Base-by-base conservation (phyloP, 805 yeast species). In the Yarrowia porcina region DNA sequence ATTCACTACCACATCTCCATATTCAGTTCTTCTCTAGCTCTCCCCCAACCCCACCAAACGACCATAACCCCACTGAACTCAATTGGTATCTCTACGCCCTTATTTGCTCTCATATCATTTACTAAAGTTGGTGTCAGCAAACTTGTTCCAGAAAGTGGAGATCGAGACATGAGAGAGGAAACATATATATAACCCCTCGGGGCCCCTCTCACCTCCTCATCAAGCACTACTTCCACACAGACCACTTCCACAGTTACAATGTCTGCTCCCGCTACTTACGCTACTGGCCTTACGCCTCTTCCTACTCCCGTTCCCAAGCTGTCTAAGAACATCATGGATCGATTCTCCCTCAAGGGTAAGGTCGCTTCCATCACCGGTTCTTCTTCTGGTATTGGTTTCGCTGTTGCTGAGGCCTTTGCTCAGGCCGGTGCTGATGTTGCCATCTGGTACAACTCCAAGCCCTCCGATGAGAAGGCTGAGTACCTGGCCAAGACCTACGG, bases 391-490 rank as follows among this genome's bases (percentile, higher is more conserved):
- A 89, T 90, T 67, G 96, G 96, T 15, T 82, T 74, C 68, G 89
- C 88, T 4, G 88, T 88, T 33, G 96, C 96, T 45, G 88, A 84
- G 73, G 92, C 90, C 2, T 89, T 79, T 69, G 88, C 91, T 54
- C 93, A 89, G 75, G 93, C 93, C 4, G 96, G 96, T 60, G 96
- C 96, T 10, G 87, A 87, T 66, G 83, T 90, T 33, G 89, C 89
- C 50, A 78, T 86, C 68, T 84, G 88, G 84, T 84, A 81, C 78
- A 83, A 82, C 73, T 77, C 83, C 64, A 81, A 80, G 68, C 84
- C 87, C 11, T 82, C 88, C n/a, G 83, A 82, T 56, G 85, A 80
- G 61, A 82, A 82, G 69, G 90, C 90, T n/a, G 79, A 78, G 68
- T 76, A 72, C 32, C 76, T 88, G 17, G 75, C 85, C n/a, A 70